Conservation (phyloP, 2,329 filamentous ascomycete species). For the Paraphaeosphaeria minitans region DNA sequence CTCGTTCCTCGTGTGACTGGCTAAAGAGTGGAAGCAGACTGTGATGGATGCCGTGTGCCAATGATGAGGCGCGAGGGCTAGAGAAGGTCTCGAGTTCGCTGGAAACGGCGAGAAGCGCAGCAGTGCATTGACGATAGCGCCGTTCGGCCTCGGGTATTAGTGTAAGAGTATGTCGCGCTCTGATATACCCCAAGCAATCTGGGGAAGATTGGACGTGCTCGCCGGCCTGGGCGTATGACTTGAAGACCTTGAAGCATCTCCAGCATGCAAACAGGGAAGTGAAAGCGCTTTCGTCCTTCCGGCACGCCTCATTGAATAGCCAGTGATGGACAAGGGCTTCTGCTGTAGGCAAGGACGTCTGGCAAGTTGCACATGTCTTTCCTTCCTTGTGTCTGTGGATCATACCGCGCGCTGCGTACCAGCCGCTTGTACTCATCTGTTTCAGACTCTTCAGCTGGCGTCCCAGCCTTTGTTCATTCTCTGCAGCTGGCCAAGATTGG, state of each 20-base stretch:
- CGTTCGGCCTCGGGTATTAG: background rate
- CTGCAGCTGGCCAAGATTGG: background rate
- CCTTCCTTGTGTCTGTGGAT: background rate
- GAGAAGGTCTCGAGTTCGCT: background rate
- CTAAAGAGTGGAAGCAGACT: background rate
- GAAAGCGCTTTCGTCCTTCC: too few relatives aligned
- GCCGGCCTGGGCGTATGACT: background rate
- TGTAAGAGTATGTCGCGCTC: background rate
- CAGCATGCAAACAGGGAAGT: background rate
- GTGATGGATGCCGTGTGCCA: background rate
- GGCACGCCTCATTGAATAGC: background rate
- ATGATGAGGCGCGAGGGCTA: background rate
- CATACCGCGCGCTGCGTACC: background rate
- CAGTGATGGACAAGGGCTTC: background rate
- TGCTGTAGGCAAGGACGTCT: background rate
- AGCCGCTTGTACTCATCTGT: background rate
- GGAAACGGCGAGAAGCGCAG: background rate
- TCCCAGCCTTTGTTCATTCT: background rate
- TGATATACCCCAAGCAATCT: background rate
- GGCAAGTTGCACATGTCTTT: background rate
- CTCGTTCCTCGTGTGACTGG: background rate
- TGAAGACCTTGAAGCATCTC: background rate
- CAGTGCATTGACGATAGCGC: background rate
- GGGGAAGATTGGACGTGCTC: conserved; percentile 1
- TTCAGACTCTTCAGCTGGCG: background rate